These are phyloP conservation scores for Hemerocallis citrina DNA, from an alignment of 106 monocot genomes.

Conservation along the genomic window DNA sequence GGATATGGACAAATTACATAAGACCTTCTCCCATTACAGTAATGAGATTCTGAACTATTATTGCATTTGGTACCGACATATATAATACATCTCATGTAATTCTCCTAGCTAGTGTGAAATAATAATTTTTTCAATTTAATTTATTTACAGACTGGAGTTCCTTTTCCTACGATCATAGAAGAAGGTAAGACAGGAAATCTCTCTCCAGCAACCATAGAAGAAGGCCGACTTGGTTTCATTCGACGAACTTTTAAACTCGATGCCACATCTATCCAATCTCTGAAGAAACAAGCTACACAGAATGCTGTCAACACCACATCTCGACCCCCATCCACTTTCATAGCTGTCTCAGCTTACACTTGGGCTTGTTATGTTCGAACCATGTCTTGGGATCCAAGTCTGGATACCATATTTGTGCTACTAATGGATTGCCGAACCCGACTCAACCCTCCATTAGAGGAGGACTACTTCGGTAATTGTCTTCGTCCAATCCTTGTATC, in stretches of 20 bases:
- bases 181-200: neutral
- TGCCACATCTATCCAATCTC: neutral
- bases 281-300: neutral
- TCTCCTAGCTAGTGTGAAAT: no score
- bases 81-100: no score
- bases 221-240: neutral
- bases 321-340: neutral
- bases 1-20: no score
- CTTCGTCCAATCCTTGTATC: neutral
- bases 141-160: neutral
- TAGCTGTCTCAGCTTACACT: neutral
- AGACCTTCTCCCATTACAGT: no score
- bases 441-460: neutral
- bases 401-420: neutral
- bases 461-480: neutral
- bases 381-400: neutral
- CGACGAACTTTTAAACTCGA: neutral
- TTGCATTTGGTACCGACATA: no score
- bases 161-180: neutral
- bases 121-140: no score
- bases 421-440: conserved; percentile 4
- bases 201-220: neutral
- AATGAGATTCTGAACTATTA: no score
- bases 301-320: neutral
- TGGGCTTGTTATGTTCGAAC: neutral